These are phyloP conservation scores for Calonectria multiphialidica DNA, from an alignment of 2,329 filamentous ascomycete species.

Conservation along the genomic window DNA sequence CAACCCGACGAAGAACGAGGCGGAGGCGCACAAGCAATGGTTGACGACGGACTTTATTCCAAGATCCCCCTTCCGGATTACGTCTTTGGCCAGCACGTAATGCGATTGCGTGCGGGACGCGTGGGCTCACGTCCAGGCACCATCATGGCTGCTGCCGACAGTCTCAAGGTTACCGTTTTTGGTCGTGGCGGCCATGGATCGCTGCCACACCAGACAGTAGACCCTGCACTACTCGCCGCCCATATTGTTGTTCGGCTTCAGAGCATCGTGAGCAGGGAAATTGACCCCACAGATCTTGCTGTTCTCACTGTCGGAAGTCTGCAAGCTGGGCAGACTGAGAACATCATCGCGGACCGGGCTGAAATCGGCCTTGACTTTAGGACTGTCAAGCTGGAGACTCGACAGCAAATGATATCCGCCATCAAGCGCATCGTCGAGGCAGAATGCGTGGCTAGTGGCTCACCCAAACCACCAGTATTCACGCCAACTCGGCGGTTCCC, in stretches of 20 bases:
- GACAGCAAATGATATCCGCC: slow-evolving; percentile 49
- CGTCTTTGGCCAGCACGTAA: slow-evolving; percentile 52
- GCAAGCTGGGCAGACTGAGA: slow-evolving; percentile 55
- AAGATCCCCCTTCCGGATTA: slow-evolving; percentile 47
- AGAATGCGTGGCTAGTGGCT: slow-evolving; percentile 64
- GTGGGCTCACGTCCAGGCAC: slow-evolving; percentile 43
- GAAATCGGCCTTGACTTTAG: slow-evolving; percentile 56
- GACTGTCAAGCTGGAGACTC: slow-evolving; percentile 46
- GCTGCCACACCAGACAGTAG: slow-evolving; percentile 56
- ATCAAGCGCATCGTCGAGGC: slow-evolving; percentile 61
- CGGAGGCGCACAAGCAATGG: slow-evolving; percentile 64
- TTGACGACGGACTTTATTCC: slow-evolving; percentile 52
- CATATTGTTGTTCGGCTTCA: slow-evolving; percentile 53
- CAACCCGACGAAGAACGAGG: slow-evolving; percentile 77
- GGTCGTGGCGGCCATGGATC: slow-evolving; percentile 58
- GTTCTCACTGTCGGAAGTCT: slow-evolving; percentile 59
- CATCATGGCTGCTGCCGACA: slow-evolving; percentile 42
- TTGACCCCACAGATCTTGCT: slow-evolving; percentile 50
- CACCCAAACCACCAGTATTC: slow-evolving; percentile 56
- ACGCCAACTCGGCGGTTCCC: slow-evolving; percentile 57
- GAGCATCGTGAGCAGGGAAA: slow-evolving; percentile 46
- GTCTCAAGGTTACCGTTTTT: slow-evolving; percentile 43
- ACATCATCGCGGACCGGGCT: slow-evolving; percentile 58
- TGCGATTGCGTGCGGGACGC: slow-evolving; percentile 46
- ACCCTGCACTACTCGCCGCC: slow-evolving; percentile 59